Base-by-base conservation (phyloP, 768 basidiomycete species). In the Dioszegia hungarica region DNA sequence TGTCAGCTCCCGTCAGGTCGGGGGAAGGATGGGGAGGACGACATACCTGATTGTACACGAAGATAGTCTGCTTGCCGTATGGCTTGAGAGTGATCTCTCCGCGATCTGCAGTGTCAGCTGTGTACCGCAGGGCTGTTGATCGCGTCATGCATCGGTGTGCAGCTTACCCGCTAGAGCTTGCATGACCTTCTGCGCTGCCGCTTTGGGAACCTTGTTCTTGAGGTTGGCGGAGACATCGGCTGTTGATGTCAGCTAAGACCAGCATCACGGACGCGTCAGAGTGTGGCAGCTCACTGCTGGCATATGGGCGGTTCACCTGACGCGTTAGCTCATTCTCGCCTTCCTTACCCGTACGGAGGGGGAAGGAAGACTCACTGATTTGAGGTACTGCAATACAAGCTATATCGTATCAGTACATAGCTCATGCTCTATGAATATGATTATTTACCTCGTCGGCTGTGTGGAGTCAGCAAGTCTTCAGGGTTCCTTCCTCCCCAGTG, bases 221-320 rank as follows among this genome's bases (percentile, higher is more conserved):
- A 95, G 78, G 76, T 95, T 95, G 10, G 90, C 89, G 15, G 88
- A 82, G 5, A 94, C 85, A 72, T 95, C 91, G 33, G 92, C 90
- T 59, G 58, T 3, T 25, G 37, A 14, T 43, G 25, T 36, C n/a
- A 54, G 53, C 53, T 52, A 4, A 27, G 33, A 9, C 28, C 11
- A 24, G 19, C 3, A 25, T 38, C 31, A 54, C 14, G 24, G 2
- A 40, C n/a, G 28, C 36, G 6, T 39, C 17, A 19, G 17, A 38
- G 33, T 12, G 22, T 10, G 39, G n/a, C 43, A 54, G 50, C 64
- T 58, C 58, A 75, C 78, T 74, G 39, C 89, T 90, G 8, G 90
- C 90, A 68, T 86, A 93, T 5, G 90, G 90, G n/a, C 90, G 82
- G 75, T 94, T 94, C 84, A 90, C 89, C 89, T 91, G 67, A 14